Conservation (phyloP, 345 rosid species). For the Citrus mangshanensis region DNA sequence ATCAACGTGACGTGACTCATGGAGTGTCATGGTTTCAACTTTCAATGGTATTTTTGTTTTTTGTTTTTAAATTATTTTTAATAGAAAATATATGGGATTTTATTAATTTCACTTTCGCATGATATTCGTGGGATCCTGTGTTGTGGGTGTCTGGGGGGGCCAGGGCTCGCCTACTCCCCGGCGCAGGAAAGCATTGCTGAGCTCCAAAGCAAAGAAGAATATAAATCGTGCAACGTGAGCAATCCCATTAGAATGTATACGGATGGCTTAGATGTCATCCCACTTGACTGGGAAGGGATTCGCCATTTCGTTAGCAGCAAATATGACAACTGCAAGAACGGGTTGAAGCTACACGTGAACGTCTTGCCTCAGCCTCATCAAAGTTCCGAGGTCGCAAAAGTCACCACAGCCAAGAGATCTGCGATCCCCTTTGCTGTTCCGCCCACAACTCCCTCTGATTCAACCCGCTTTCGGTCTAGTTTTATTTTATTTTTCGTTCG, state of each 20-base stretch:
- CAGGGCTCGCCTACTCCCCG: slow-evolving; percentile 60
- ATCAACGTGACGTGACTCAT: background rate
- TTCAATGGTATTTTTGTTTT: too few species aligned
- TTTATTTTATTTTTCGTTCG: slow-evolving; percentile 9
- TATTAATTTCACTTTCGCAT: background rate
- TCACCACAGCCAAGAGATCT: background rate
- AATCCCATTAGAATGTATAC: slow-evolving; percentile 50
- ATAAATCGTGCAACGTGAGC: slow-evolving; percentile 45
- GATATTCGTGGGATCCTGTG: background rate
- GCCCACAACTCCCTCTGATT: slow-evolving; percentile 35
- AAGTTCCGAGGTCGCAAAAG: background rate
- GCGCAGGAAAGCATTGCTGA: slow-evolving; percentile 48
- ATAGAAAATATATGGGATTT: background rate
- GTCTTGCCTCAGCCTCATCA: slow-evolving; percentile 25
- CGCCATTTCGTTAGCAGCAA: slow-evolving; percentile 54
- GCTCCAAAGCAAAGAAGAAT: slow-evolving; percentile 46
- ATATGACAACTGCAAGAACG: slow-evolving; percentile 47
- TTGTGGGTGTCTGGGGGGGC: background rate
- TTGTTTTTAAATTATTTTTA: too few species aligned
- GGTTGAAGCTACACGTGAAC: slow-evolving; percentile 56
- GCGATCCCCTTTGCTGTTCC: slow-evolving; percentile 22
- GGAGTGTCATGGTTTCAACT: too few species aligned
- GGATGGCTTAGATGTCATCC: slow-evolving; percentile 40
- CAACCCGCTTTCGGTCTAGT: slow-evolving; percentile 13
- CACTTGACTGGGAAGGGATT: slow-evolving; percentile 38